These are phyloP conservation scores for Pleurotus ostreatus DNA, from an alignment of 768 basidiomycete genomes.

Conservation along the genomic window DNA sequence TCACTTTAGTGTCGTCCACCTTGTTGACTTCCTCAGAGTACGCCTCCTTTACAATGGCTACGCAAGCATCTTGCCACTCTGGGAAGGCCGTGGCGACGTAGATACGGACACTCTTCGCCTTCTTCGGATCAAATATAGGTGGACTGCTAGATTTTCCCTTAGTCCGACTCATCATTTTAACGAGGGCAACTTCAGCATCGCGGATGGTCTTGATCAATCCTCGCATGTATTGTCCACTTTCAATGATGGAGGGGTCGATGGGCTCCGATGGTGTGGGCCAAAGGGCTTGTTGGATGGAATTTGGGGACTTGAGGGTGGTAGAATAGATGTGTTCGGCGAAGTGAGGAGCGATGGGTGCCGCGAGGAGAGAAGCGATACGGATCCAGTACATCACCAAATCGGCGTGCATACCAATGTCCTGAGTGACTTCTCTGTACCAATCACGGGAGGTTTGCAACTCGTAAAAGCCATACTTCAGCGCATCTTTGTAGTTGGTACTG, in stretches of 20 bases:
- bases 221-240: constrained; percentile 83
- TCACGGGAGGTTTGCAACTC: constrained; percentile 90
- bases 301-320: constrained; percentile 60
- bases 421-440: constrained; percentile 93
- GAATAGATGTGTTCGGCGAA: constrained; percentile 90
- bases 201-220: constrained; percentile 88
- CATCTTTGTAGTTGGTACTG: constrained; percentile 94
- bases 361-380: constrained; percentile 70
- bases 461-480: constrained; percentile 93
- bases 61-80: constrained; percentile 87
- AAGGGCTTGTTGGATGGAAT: constrained; percentile 75
- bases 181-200: constrained; percentile 74
- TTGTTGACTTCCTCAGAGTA: constrained; percentile 53
- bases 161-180: constrained; percentile 78
- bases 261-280: constrained; percentile 71
- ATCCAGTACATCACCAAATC: constrained; percentile 89
- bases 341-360: constrained; percentile 89
- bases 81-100: constrained; percentile 91
- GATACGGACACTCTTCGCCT: constrained; percentile 80
- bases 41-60: constrained; percentile 67
- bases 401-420: constrained; percentile 86
- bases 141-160: constrained; percentile 55
- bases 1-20: constrained; percentile 82
- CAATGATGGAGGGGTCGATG: constrained; percentile 63
- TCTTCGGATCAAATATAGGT: constrained; percentile 75